Base-by-base conservation (phyloP, 768 basidiomycete genomes). In the Megacollybia marginata region DNA sequence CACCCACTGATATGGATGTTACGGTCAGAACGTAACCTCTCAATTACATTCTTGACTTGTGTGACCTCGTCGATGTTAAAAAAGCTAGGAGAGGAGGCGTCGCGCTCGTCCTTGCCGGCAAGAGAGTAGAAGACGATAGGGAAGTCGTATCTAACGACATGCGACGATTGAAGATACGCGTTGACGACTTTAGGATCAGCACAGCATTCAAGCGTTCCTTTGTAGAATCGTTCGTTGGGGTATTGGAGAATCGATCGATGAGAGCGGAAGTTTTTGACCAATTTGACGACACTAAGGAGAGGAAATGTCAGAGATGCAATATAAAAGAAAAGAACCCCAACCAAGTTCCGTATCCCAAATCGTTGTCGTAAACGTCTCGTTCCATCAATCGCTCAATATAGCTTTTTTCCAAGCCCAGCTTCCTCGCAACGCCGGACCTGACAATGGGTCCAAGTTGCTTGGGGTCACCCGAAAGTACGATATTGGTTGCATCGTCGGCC, bases 401-500 rank as follows among this genome's bases (percentile, higher is more conserved):
- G 53, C 83, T 85, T 18, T 56, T 70, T 51, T 77, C 76, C 4
- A 87, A 61, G 0, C 80, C 82, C 4, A 87, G 65, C 34, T 70
- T 67, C n/a, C 73, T 67, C 2, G 83, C 84, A 36, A 83, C 67
- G 2, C 54, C 54, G 0, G 83, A 85, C 1, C 77, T 71, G 46
- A 87, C 75, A 50, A 86, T 78, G 0, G 85, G 85, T 0, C 85
- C 83, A 9, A 87, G 69, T 55, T 87, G 85, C 62, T 81, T 83
- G 0, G 79, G 84, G 55, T 88, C 85, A 0, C 85, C 85, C 1
- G 82, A 77, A 0, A 88, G 67, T 3, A 87, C 61, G 23, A 87
- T 62, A 44, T 78, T 82, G 0, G 84, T 87, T 0, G 55, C 48
- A 4, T 59, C 60, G 47, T 75, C 69, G 0, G 80, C 76, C 62